Percentiles rank a stretch among this genome's conserved stretches.
phyloP scores from a whole-genome alignment of 805 yeast genomes.

The Middelhovenomyces tepae region DNA sequence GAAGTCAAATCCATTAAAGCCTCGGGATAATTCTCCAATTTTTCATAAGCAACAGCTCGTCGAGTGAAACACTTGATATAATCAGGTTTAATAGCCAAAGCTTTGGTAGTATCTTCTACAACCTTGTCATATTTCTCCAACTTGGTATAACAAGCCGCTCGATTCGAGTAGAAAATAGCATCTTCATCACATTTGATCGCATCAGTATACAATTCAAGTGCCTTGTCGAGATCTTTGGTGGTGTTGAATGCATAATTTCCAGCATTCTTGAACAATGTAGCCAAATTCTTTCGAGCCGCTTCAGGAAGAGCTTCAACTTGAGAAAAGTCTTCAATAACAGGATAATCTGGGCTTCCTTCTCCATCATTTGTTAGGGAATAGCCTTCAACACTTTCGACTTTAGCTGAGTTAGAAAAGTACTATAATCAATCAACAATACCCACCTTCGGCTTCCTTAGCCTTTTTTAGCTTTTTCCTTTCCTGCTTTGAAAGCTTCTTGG shows the following conservation, averaged over 20 bases:
- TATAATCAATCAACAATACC: no score
- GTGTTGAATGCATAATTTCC: slow-evolving; percentile 75
- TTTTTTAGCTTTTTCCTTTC: slow-evolving; percentile 5
- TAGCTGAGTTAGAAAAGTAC: no score
- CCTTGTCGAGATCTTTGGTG: slow-evolving; percentile 55
- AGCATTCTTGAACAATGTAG: slow-evolving; percentile 73
- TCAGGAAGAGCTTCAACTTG: slow-evolving; percentile 18
- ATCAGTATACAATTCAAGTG: slow-evolving; percentile 67
- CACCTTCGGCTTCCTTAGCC: slow-evolving; percentile 3
- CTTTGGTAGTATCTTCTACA: slow-evolving; percentile 77
- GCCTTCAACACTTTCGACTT: slow-evolving; percentile 14
- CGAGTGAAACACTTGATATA: slow-evolving; percentile 87
- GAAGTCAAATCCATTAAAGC: slow-evolving; percentile 91
- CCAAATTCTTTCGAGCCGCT: slow-evolving; percentile 38
- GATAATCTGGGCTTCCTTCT: slow-evolving; percentile 26
- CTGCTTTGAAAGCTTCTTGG: slow-evolving; percentile 1
- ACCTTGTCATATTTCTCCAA: slow-evolving; percentile 74
- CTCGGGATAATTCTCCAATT: slow-evolving; percentile 64
- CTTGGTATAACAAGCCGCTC: slow-evolving; percentile 92
- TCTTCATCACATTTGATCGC: slow-evolving; percentile 73
- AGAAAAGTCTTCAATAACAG: slow-evolving; percentile 24
- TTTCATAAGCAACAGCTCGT: slow-evolving; percentile 88
- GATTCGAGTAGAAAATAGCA: slow-evolving; percentile 86
- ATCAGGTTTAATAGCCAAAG: slow-evolving; percentile 78
- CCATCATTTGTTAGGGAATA: slow-evolving; percentile 17